Evolutionary conservation across 805 yeast genomes (phyloP), one percentile per base, ranked within the genome.

Genomic region (Pichia thaimueangensis): DNA sequence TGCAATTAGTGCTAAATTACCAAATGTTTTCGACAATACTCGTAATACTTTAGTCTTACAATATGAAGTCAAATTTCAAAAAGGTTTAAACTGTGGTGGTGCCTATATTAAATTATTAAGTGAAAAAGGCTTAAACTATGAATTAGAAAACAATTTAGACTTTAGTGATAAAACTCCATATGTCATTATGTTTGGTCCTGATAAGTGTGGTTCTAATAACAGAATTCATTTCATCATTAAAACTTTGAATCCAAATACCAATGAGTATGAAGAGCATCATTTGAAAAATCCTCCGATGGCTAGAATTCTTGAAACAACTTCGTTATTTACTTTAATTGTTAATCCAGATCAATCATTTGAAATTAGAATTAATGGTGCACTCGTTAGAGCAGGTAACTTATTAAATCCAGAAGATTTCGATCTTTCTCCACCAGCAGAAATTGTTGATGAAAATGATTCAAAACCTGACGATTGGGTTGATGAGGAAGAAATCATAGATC

Each of bases 181-280:
- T 64, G 87, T 83, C 61, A 65, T 89, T 49, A 83, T 89, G 91
- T 89, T 89, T 67, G 97, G 97, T 17, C 97, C 97, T 34, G 97
- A 89, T 63, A 78, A 74, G 59, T 89, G 97, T 65, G 95, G 95
- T 3, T 58, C 78, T 41, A 73, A 82, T 35, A 85, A 87, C 65
- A 83, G 79, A 62, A 80, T 89, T 27, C 95, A 85, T 56, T 76
- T 88, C 51, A 84, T 87, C 43, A 55, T 87, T 46, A 74, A 71
- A 44, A 73, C 84, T 53, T 69, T 70, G 53, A 73, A 75, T 58
- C 80, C 78, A 35, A 47, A 55, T 21, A 69, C 78, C 21, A 80
- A 78, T 6, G 70, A 67, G 46, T 68, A 70, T 46, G 84, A 80
- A 58, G 88, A 86, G 63, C 82, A 85, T 60, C 84, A 80, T 52